Base-by-base conservation (phyloP, 1,139 yeast genomes). In the Geotrichum aggregatum region DNA sequence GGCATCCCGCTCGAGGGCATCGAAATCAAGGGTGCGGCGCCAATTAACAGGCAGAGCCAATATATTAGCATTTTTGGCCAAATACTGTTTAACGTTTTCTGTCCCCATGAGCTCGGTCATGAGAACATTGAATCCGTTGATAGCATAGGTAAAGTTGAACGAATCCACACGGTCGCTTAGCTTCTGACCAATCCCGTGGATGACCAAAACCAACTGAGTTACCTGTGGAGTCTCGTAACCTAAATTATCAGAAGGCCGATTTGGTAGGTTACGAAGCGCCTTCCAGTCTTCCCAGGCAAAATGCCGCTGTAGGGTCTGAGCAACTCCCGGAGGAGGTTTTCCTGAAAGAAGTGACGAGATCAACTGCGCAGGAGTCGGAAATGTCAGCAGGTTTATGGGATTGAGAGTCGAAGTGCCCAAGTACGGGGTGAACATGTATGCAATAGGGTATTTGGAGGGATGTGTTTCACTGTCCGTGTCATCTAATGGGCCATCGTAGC, bases 121-220 rank as follows among this genome's bases (percentile, higher is more conserved):
- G 28, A 61, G 49, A 3, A 66, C 78, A 52, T 96, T 74, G 59
- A 89, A 70, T 18, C 79, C 76, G 63, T 86, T 88, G 52, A 89
- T 80, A 26, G 92, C 88, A 66, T 89, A 96, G 3, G 92, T 83
- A 69, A 92, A 92, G 64, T 88, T 88, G 46, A 89, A 82, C 35
- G 87, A 81, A 57, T 89, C 89, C 60, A 85, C 84, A 60, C 81
- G 81, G 51, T 82, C 79, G 2, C 96, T 94, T 55, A 92, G 73
- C 40, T 84, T 81, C 66, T 92, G 98, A 1, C 98, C 98, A 58
- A 92, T 87, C 0, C 98, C 98, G 67, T 92, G 98, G 44, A 91
- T 78, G 59, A 95, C 92, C 16, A 92, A 72, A 1, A 91, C 79
- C 52, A 92, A 71, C 67, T 88, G 95, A 42, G 62, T 63, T 22